Conservation (phyloP, 257 asterid species). For the Scutellaria galericulata region DNA sequence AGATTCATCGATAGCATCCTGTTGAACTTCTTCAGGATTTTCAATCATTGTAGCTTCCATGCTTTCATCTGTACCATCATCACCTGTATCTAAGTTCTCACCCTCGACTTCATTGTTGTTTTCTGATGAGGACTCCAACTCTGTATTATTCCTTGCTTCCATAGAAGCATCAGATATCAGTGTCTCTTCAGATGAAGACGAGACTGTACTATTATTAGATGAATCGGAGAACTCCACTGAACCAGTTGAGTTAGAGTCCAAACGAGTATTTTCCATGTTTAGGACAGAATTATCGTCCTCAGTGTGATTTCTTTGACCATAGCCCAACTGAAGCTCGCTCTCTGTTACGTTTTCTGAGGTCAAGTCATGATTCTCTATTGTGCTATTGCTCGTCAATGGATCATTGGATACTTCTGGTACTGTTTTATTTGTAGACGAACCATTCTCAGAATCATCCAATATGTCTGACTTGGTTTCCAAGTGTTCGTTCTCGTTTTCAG, state of each 20-base stretch:
- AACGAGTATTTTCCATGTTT: constrained; percentile 25
- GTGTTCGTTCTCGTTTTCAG: constrained; percentile 48
- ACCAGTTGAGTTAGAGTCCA: constrained; percentile 38
- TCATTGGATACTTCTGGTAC: constrained; percentile 37
- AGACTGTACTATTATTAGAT: constrained; percentile 29
- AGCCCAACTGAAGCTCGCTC: constrained; percentile 34
- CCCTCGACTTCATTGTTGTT: constrained; percentile 38
- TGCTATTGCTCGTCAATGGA: constrained; percentile 36
- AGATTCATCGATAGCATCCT: constrained; percentile 61
- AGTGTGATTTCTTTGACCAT: constrained; percentile 32
- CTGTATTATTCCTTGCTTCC: constrained; percentile 41
- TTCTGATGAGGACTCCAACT: constrained; percentile 35
- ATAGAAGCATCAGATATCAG: constrained; percentile 26
- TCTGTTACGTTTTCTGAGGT: constrained; percentile 44
- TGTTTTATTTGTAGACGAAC: constrained; percentile 44
- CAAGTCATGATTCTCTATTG: constrained; percentile 35
- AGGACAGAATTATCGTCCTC: constrained; percentile 38
- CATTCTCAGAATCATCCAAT: constrained; percentile 32
- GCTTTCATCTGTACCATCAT: constrained; percentile 49
- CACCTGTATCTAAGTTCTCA: constrained; percentile 45
- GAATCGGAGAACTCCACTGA: constrained; percentile 39
- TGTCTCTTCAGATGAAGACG: constrained; percentile 40
- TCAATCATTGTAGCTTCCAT: constrained; percentile 39
- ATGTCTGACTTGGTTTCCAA: constrained; percentile 39
- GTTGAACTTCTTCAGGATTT: constrained; percentile 54